A percentile compares a stretch with the other conserved stretches of the same genome.
phyloP scores from a whole-genome alignment of 1,284 basidiomycete genomes.

The Tilletia horrida region DNA sequence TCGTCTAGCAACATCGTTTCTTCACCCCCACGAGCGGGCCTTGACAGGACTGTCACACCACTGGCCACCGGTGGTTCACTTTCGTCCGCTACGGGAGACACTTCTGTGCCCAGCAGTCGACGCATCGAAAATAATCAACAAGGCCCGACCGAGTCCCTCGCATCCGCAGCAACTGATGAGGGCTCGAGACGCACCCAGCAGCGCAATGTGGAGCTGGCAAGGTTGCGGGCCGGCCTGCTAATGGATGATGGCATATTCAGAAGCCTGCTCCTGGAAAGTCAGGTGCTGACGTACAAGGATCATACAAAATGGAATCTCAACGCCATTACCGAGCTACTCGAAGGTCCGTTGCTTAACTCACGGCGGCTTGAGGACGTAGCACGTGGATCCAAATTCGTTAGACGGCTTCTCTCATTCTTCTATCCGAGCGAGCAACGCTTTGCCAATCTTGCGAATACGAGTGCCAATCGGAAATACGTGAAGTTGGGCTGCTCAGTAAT shows the following conservation, averaged over 20 bases:
- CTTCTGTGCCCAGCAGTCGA: too few species aligned
- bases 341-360: constrained; percentile 85
- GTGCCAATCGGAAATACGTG: constrained; percentile 54
- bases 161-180: not conserved
- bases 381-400: constrained; percentile 80
- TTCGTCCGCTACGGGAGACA: too few species aligned
- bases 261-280: constrained; percentile 41
- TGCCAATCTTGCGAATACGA: constrained; percentile 70
- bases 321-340: constrained; percentile 78
- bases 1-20: constrained; percentile 17
- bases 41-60: too few species aligned
- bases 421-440: constrained; percentile 85
- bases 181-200: constrained; percentile 54
- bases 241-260: constrained; percentile 52
- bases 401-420: constrained; percentile 83
- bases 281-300: constrained; percentile 85
- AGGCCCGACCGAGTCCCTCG: too few species aligned
- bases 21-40: too few species aligned
- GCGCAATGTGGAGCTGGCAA: constrained; percentile 82
- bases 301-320: constrained; percentile 91
- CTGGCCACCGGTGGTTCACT: too few species aligned
- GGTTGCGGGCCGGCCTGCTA: constrained; percentile 80
- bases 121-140: too few species aligned
- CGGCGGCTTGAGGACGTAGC: constrained; percentile 95
- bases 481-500: constrained; percentile 66